phyloP scores from a whole-genome alignment of 805 yeast genomes.

The Candida glaebosa region DNA sequence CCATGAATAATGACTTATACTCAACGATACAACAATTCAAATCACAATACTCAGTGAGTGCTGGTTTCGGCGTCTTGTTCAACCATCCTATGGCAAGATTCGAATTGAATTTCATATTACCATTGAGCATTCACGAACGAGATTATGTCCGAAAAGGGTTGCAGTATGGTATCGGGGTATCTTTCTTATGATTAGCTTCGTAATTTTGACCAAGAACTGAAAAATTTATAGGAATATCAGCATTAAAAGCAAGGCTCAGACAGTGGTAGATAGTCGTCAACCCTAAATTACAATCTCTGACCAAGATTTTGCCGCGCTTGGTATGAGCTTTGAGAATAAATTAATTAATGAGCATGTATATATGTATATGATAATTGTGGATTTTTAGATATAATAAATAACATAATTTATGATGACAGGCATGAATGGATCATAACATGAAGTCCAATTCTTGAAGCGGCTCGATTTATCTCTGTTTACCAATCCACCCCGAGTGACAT shows the following conservation, averaged over 20 bases:
- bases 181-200: conserved; percentile 51
- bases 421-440: too few relatives aligned
- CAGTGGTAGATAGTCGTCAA: too few relatives aligned
- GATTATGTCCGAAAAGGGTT: conserved; percentile 51
- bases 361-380: background rate
- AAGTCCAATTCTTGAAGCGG: too few relatives aligned
- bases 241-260: too few relatives aligned
- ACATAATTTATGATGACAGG: too few relatives aligned
- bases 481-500: conserved; percentile 64
- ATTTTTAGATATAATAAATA: too few relatives aligned
- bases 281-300: too few relatives aligned
- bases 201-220: too few relatives aligned
- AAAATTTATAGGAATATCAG: too few relatives aligned
- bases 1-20: conserved; percentile 13
- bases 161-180: conserved; percentile 59
- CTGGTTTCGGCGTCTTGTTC: conserved; percentile 50
- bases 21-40: conserved; percentile 8
- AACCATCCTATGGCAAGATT: conserved; percentile 58
- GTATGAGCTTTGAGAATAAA: background rate
- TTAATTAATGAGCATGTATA: background rate
- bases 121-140: conserved; percentile 40
- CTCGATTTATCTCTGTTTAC: conserved; percentile 6
- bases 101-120: conserved; percentile 54
- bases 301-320: too few relatives aligned
- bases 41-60: conserved; percentile 29